Conservation (phyloP, 192 early-diverging fungal genomes). For the Gonapodya sp. region DNA sequence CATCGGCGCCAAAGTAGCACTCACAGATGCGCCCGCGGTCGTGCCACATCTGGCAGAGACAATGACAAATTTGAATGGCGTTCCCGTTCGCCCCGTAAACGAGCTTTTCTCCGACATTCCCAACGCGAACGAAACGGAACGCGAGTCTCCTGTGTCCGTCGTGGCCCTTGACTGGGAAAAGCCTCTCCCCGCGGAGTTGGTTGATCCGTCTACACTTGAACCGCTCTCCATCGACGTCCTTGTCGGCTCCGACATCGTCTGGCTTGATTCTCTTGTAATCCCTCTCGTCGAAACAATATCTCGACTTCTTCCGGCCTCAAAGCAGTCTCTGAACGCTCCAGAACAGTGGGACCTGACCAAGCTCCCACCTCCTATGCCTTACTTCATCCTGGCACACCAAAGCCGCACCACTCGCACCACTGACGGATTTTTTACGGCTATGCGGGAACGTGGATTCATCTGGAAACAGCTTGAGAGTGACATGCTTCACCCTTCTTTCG, state of each 20-base stretch:
- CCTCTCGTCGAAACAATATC: background rate
- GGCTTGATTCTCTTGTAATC: background rate
- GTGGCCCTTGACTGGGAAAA: background rate
- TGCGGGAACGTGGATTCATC: background rate
- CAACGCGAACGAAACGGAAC: background rate
- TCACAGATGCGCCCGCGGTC: background rate
- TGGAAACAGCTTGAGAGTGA: background rate
- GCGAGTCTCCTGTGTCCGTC: background rate
- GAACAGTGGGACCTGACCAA: no score
- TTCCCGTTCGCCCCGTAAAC: background rate
- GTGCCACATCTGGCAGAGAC: background rate
- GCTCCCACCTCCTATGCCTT: no score
- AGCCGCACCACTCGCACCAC: background rate
- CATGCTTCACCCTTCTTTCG: background rate
- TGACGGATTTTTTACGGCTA: background rate
- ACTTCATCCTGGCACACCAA: background rate
- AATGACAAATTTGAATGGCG: background rate
- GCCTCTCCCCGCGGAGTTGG: background rate
- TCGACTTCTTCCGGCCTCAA: background rate
- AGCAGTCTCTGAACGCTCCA: background rate
- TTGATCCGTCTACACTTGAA: background rate
- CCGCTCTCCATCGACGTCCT: background rate
- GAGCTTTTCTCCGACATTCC: background rate
- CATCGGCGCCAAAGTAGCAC: background rate
- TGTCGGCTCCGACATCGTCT: background rate